phyloP scores from a whole-genome alignment of 345 rosid species.

The Camelina laxa region DNA sequence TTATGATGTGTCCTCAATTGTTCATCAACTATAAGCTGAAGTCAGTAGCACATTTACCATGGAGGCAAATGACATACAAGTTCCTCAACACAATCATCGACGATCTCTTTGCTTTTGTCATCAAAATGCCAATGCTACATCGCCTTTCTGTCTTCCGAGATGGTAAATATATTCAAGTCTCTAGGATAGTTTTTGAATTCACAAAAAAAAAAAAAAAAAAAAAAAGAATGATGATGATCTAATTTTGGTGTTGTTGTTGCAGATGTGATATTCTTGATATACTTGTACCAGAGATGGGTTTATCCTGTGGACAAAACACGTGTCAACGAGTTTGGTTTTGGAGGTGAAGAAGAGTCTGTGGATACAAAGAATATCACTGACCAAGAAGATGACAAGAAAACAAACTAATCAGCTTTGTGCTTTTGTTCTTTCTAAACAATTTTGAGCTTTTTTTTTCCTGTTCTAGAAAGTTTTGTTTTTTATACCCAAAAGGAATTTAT shows the following conservation, averaged over 20 bases:
- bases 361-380: slow-evolving; percentile 42
- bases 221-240: slow-evolving; percentile 1
- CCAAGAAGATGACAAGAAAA: slow-evolving; percentile 62
- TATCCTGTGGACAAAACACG: slow-evolving; percentile 96
- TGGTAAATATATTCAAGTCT: slow-evolving; percentile 53
- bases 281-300: slow-evolving; percentile 85
- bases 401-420: slow-evolving; percentile 45
- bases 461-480: slow-evolving; percentile 1
- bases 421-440: background rate
- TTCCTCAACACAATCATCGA: slow-evolving; percentile 97
- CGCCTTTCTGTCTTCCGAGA: slow-evolving; percentile 97
- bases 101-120: slow-evolving; percentile 97
- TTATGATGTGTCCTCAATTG: slow-evolving; percentile 98
- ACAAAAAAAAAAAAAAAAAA: background rate
- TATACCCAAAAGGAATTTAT: background rate
- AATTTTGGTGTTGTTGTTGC: slow-evolving; percentile 45
- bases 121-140: slow-evolving; percentile 94
- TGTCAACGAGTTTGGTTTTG: slow-evolving; percentile 93
- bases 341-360: slow-evolving; percentile 74
- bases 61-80: slow-evolving; percentile 99
- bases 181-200: slow-evolving; percentile 1
- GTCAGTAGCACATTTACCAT: slow-evolving; percentile 96
- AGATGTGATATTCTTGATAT: slow-evolving; percentile 90
- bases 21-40: slow-evolving; percentile 95
- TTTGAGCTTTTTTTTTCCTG: background rate